phyloP scores from a whole-genome alignment of 345 rosid species.

The Salix brachista region DNA sequence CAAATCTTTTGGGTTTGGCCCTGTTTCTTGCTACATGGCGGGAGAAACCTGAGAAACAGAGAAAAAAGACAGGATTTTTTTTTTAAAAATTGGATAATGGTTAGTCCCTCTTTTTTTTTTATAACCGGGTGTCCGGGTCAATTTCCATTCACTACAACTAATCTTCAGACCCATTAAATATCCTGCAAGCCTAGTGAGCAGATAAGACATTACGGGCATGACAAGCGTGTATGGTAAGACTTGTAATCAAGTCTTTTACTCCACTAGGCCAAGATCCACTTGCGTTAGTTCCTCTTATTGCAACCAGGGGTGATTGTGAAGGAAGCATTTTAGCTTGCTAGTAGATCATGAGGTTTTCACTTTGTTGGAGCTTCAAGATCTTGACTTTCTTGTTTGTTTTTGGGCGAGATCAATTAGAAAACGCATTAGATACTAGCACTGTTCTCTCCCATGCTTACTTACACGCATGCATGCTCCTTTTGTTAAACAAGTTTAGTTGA shows the following conservation, averaged over 20 bases:
- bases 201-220: too few species aligned
- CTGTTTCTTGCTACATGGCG: neutral
- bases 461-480: neutral
- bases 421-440: neutral
- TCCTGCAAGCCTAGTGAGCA: rapidly evolving
- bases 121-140: too few species aligned
- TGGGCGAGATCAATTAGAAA: neutral
- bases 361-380: neutral
- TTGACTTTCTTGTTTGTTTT: neutral
- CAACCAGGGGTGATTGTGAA: neutral
- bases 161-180: too few species aligned
- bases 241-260: too few species aligned
- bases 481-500: neutral
- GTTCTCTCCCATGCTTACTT: neutral
- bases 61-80: neutral
- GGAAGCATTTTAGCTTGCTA: neutral
- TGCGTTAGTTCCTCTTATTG: neutral
- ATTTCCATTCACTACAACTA: too few species aligned
- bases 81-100: neutral
- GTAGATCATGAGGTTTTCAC: neutral
- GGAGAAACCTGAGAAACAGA: neutral
- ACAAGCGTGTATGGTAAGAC: too few species aligned
- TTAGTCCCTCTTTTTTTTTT: neutral
- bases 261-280: too few species aligned
- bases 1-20: neutral